Evolutionary conservation across 345 rosid genomes (phyloP).

Genomic region (Populus pruinosa): DNA sequence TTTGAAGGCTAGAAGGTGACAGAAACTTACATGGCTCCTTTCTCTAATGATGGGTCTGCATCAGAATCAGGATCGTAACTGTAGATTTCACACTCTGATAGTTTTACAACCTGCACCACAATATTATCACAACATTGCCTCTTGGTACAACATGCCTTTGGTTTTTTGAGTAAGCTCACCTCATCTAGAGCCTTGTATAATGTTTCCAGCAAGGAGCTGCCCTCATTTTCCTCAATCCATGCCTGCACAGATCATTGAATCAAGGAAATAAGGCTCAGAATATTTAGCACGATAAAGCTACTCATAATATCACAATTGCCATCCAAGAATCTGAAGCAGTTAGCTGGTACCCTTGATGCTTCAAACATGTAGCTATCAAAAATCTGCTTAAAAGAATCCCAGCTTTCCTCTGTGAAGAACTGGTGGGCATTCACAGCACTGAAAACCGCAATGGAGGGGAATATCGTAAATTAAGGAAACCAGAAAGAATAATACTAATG

Average conservation of each 20-base stretch:
- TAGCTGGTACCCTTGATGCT: slow-evolving; percentile 72
- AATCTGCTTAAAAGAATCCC: slow-evolving; percentile 81
- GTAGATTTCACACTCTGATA: slow-evolving; percentile 83
- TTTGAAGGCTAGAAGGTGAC: not conserved
- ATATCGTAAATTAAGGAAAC: slow-evolving; percentile 34
- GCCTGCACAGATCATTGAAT: slow-evolving; percentile 38
- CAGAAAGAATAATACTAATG: slow-evolving; percentile 5
- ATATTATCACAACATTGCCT: slow-evolving; percentile 14
- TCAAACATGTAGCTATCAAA: slow-evolving; percentile 80
- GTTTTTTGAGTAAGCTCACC: slow-evolving; percentile 40
- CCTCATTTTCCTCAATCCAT: slow-evolving; percentile 70
- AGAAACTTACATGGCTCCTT: slow-evolving; percentile 68
- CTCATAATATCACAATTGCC: no score
- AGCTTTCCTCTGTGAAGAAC: slow-evolving; percentile 82
- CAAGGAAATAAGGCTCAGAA: no score
- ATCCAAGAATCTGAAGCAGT: not conserved
- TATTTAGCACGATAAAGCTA: no score
- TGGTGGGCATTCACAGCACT: slow-evolving; percentile 93
- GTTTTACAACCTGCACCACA: slow-evolving; percentile 71
- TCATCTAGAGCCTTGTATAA: slow-evolving; percentile 87
- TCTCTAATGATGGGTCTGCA: slow-evolving; percentile 80
- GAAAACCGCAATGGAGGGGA: slow-evolving; percentile 40
- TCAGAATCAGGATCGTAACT: slow-evolving; percentile 77
- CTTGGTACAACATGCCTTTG: slow-evolving; percentile 8
- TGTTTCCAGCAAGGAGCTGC: slow-evolving; percentile 65